A percentile compares a stretch with the other conserved stretches of the same genome.
phyloP scores from a whole-genome alignment of 345 rosid species.

The Eucalyptus globulus region DNA sequence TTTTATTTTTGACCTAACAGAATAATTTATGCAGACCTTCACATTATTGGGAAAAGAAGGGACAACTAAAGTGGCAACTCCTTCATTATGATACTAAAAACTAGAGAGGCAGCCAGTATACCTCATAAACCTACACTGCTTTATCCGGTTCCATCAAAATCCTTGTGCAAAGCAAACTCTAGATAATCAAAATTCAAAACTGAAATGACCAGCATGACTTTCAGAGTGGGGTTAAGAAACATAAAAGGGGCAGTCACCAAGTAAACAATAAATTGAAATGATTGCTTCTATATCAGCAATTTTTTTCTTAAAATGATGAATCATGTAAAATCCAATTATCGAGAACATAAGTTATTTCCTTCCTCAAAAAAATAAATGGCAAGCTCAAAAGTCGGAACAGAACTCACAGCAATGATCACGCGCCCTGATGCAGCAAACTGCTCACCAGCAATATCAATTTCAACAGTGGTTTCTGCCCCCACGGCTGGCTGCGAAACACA shows the following conservation, averaged over 20 bases:
- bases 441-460: conserved; percentile 91
- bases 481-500: conserved; percentile 97
- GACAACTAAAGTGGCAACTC: not conserved
- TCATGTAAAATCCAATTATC: not conserved
- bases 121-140: not conserved
- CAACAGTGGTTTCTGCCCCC: conserved; percentile 95
- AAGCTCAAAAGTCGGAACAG: not conserved
- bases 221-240: not conserved
- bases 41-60: not conserved
- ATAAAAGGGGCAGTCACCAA: not conserved
- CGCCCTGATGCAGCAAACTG: conserved; percentile 82
- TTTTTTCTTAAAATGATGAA: not conserved
- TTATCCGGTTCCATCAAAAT: not conserved
- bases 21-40: not conserved
- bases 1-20: not conserved
- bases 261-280: not conserved
- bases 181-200: not conserved
- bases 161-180: not conserved
- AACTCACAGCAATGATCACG: conserved; percentile 78
- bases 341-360: not conserved
- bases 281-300: not conserved
- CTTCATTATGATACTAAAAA: not conserved
- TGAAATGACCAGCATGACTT: not conserved
- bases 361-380: not conserved
- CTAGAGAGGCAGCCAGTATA: not conserved